phyloP scores from a whole-genome alignment of 768 basidiomycete species.

The Hygrophorus pudorinus region DNA sequence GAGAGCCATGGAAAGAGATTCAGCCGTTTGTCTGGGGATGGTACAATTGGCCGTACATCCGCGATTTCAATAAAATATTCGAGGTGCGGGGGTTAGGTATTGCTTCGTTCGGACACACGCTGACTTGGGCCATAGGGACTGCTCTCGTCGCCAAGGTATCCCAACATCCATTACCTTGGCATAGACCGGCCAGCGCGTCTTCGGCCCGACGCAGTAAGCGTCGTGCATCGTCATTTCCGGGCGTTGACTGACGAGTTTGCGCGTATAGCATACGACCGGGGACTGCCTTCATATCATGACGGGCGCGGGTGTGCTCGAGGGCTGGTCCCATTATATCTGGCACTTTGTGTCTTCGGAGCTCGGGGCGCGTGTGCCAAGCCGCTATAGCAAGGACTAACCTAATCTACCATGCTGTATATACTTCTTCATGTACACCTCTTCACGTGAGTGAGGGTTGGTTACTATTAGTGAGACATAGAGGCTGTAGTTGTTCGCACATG shows the following conservation, averaged over 20 bases:
- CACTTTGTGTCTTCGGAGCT: constrained; percentile 28
- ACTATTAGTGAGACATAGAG: too few relatives aligned
- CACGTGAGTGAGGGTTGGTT: too few relatives aligned
- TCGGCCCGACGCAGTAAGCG: constrained; percentile 54
- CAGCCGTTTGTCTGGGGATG: constrained; percentile 34
- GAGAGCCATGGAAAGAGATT: constrained; percentile 36
- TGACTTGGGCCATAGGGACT: too few relatives aligned
- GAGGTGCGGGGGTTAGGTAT: constrained; percentile 28
- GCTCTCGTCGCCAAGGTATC: constrained; percentile 37
- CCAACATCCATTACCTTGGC: constrained; percentile 46
- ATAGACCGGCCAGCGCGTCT: constrained; percentile 55
- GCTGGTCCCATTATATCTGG: constrained; percentile 42
- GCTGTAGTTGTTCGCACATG: too few relatives aligned
- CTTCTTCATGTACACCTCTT: too few relatives aligned
- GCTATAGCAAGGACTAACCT: too few relatives aligned
- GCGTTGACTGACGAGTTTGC: not conserved
- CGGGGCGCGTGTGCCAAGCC: not conserved
- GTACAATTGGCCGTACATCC: constrained; percentile 61
- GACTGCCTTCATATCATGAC: constrained; percentile 41
- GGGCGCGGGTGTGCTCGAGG: constrained; percentile 39
- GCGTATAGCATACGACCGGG: constrained; percentile 27
- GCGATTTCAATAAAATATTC: constrained; percentile 47
- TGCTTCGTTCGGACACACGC: constrained; percentile 12
- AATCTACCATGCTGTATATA: too few relatives aligned
- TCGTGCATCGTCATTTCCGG: not conserved